Percentiles rank a stretch among this genome's conserved stretches.
These are phyloP conservation scores for Boletus coccyginus DNA, from an alignment of 768 basidiomycete genomes.

Conservation along the genomic window DNA sequence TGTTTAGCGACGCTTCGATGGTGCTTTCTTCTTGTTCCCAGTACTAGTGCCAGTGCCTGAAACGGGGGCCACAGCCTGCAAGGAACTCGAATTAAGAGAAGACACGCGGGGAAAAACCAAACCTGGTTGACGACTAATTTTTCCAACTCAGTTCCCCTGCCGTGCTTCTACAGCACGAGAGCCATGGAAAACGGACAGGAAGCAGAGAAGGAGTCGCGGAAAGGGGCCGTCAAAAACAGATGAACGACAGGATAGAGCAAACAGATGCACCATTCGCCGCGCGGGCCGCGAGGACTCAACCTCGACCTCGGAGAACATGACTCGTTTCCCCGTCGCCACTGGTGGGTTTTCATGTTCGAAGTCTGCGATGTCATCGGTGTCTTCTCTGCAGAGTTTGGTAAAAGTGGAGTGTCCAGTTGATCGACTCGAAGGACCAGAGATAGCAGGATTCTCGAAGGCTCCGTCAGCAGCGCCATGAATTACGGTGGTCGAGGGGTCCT, in stretches of 20 bases:
- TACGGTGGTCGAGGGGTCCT: constrained; percentile 7
- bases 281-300: constrained; percentile 23
- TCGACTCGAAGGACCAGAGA: constrained; percentile 18
- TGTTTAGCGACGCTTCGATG: constrained; percentile 24
- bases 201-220: neutral
- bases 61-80: neutral
- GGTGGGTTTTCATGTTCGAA: constrained; percentile 20
- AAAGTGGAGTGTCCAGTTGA: constrained; percentile 21
- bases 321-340: constrained; percentile 24
- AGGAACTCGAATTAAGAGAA: constrained; percentile 2
- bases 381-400: constrained; percentile 25
- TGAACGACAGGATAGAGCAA: neutral
- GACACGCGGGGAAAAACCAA: neutral
- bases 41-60: neutral
- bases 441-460: constrained; percentile 6
- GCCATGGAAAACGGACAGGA: neutral
- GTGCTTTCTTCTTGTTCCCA: constrained; percentile 20
- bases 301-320: constrained; percentile 20
- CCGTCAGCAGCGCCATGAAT: constrained; percentile 6
- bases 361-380: constrained; percentile 26
- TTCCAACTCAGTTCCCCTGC: constrained; percentile 16
- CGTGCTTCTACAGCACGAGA: constrained; percentile 20
- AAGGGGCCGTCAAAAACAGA: neutral
- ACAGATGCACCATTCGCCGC: constrained; percentile 25
- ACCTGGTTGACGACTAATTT: constrained; percentile 22